Percentiles rank a stretch among this genome's conserved stretches.
phyloP scores from a whole-genome alignment of 495 filamentous ascomycete genomes.

The Penicillium pulvis region DNA sequence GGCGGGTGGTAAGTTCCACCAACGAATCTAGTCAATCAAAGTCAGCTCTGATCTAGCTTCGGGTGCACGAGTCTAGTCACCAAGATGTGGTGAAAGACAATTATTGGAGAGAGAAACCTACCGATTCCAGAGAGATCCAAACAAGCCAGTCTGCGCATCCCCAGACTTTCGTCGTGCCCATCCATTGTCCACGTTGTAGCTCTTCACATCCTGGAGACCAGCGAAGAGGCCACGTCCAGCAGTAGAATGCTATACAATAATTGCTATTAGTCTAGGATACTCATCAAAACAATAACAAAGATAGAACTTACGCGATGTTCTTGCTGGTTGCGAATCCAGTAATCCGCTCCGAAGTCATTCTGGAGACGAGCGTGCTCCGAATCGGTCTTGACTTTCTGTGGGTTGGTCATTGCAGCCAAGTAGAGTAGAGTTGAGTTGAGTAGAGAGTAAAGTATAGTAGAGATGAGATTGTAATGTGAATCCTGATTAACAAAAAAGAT shows the following conservation, averaged over 20 bases:
- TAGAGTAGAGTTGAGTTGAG: neutral
- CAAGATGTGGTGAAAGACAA: too few relatives aligned
- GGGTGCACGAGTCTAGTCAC: too few relatives aligned
- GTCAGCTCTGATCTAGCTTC: neutral
- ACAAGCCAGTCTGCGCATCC: conserved; percentile 14
- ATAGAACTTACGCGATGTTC: conserved; percentile 29
- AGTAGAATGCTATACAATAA: conserved; percentile 33
- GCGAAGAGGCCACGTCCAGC: conserved; percentile 48
- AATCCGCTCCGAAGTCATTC: conserved; percentile 45
- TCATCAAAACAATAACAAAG: neutral
- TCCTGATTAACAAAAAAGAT: neutral
- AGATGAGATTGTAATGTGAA: neutral
- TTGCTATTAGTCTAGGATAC: neutral
- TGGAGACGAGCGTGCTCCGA: conserved; percentile 31
- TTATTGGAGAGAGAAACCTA: conserved; percentile 1
- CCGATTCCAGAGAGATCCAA: conserved; percentile 23
- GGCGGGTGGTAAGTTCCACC: conserved; percentile 8
- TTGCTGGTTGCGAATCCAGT: conserved; percentile 35
- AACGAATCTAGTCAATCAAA: neutral
- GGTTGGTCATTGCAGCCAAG: conserved; percentile 9
- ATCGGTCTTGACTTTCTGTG: conserved; percentile 1
- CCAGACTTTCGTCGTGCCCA: conserved; percentile 37
- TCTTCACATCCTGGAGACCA: conserved; percentile 47
- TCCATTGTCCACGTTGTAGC: conserved; percentile 46
- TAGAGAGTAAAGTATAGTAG: neutral